Evolutionary conservation across 331 rosid genomes (phyloP).

Genomic region (Quercus lobata): DNA sequence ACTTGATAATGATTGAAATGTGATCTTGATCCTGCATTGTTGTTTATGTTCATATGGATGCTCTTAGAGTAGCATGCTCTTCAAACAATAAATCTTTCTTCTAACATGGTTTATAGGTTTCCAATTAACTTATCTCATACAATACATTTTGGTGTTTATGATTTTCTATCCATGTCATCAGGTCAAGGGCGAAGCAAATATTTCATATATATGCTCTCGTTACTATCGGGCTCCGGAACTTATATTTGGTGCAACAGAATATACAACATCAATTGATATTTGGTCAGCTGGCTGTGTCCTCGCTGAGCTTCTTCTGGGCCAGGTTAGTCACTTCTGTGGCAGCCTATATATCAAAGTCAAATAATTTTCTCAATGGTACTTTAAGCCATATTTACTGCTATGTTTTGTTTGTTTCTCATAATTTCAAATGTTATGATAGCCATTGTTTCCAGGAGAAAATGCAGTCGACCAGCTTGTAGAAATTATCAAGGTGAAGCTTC

Average conservation of each 20-base stretch:
- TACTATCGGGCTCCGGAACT: conserved; percentile 98
- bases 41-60: not conserved
- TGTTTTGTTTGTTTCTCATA: conserved; percentile 21
- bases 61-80: not conserved
- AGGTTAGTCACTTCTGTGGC: conserved; percentile 46
- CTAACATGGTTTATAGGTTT: not conserved
- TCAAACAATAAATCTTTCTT: not conserved
- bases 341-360: conserved; percentile 4
- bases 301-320: conserved; percentile 96
- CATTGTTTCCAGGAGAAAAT: conserved; percentile 94
- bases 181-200: conserved; percentile 92
- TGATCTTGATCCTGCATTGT: not conserved
- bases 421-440: conserved; percentile 54
- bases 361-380: conserved; percentile 2
- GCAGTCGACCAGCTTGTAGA: conserved; percentile 98
- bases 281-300: conserved; percentile 99
- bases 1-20: not conserved
- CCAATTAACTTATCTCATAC: not conserved
- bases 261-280: conserved; percentile 84
- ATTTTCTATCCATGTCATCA: conserved; percentile 23
- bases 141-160: not conserved
- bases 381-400: not conserved
- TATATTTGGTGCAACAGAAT: conserved; percentile 97
- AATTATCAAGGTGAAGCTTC: conserved; percentile 76
- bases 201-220: conserved; percentile 92